Percentiles rank a stretch among this genome's conserved stretches.
These are phyloP conservation scores for Lichtheimia ramosa DNA, from an alignment of 371 early-diverging fungal species.

Conservation along the genomic window DNA sequence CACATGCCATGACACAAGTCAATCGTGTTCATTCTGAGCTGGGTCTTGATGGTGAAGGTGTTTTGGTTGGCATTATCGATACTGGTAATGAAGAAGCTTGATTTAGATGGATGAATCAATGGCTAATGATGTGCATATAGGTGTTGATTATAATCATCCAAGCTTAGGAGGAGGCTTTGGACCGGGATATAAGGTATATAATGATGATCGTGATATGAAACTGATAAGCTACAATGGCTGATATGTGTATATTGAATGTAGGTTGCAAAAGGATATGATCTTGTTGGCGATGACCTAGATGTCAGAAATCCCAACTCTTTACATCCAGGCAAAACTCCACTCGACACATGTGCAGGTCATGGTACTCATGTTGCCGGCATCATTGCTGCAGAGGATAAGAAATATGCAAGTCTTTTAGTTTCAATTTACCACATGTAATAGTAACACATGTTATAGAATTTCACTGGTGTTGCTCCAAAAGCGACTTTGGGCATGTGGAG, in stretches of 20 bases:
- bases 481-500: constrained; percentile 64
- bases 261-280: constrained; percentile 53
- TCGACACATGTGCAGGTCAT: constrained; percentile 33
- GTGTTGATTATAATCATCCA: constrained; percentile 67
- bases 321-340: constrained; percentile 6
- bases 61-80: constrained; percentile 67
- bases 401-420: constrained; percentile 18
- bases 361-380: constrained; percentile 72
- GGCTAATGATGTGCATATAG: constrained; percentile 21
- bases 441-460: constrained; percentile 26
- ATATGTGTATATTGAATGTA: not conserved
- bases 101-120: not conserved
- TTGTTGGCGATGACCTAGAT: constrained; percentile 43
- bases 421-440: too few species aligned
- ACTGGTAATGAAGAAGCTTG: constrained; percentile 37
- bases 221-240: not conserved
- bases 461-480: constrained; percentile 68
- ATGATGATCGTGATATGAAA: not conserved
- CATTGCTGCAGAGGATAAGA: constrained; percentile 53
- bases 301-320: constrained; percentile 1
- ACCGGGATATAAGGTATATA: constrained; percentile 13
- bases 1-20: constrained; percentile 21
- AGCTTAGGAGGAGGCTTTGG: constrained; percentile 69
- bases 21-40: constrained; percentile 24
- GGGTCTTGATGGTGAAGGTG: constrained; percentile 52